Base-by-base conservation (phyloP, 257 asterid species). In the Nemophila menziesii region DNA sequence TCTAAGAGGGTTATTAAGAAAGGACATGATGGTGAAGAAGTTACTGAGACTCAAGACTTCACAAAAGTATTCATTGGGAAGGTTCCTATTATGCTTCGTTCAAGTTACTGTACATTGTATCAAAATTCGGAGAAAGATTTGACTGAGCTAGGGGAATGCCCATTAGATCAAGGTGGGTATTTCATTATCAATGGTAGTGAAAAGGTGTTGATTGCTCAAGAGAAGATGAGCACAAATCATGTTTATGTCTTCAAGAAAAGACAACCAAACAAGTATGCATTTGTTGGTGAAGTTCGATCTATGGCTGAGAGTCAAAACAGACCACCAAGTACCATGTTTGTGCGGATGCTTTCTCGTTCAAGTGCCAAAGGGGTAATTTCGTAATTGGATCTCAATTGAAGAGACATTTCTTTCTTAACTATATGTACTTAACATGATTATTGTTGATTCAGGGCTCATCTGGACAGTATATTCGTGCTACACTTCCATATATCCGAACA, bases 201-300 rank as follows among this genome's bases (percentile, higher is more conserved):
- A 48, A 90, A 90, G 73, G 98, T 90, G 34, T 69, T 90, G 38
- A 85, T 90, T 63, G 98, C 98, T 52, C 98, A 90, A 78, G 98
- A 90, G 77, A 90, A 90, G 72, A 90, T 90, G 98, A 90, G 96
- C 68, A 90, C 98, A 20, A 90, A 90, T 66, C 98, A 90, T 48
- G 98, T 90, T 20, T 90, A 90, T 51, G 98, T 90, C 10, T 90
- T 85, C 43, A 90, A 90, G 63, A 90, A 80, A 76, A 78, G 96
- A 72, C 98, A 90, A 59, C 98, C 98, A 14, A 90, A 90, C 79
- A 90, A 90, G 77, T 90, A 90, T 79, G 96, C 96, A 9, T 90
- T 64, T 20, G 93, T 78, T 58, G 94, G 74, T 16, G 96, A 89
- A 72, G 95, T 89, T 40, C 73, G 94, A 56, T 90, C 98, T 51